Base-by-base conservation (phyloP, 2,329 filamentous ascomycete genomes). In the Metarhizium sp. region DNA sequence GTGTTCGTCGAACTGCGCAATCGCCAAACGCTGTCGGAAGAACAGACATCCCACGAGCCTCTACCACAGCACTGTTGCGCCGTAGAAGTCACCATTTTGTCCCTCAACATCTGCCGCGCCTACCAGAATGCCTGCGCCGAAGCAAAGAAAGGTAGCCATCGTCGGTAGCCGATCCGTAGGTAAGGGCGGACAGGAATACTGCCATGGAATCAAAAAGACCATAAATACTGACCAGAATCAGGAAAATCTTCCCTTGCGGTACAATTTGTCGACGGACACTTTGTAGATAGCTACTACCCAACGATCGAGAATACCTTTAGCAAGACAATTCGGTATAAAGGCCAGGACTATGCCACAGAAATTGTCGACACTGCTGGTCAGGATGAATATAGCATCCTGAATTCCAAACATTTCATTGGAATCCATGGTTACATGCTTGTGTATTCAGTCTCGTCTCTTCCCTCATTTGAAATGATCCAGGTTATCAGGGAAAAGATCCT, bases 251-350 rank as follows among this genome's bases (percentile, higher is more conserved):
- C 92, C 54, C 84, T 99, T 61, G 95, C 94, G 13, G 94, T 97
- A 50, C 92, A 92, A 69, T 97, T 94, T 68, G 92, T 96, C 68
- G 94, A 99, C 70, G 91, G 91, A 59, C 92, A 96, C 75, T 99
- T 99, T 69, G 92, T 99, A 67, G 94, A 99, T 73, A 95, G 89
- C 72, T 99, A 99, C 75, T 99, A 99, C 72, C 94, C 94, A 40
- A 99, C 94, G 45, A 97, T 99, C 67, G 94, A 99, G 73, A 99
- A 97, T 72, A 97, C 92, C 2, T 99, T 99, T 71, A 95, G 88
- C 78, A 95, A 95, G 72, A 86, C 91, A 63, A 96, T 99, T 71
- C 88, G 90, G 65, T 87, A 88, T 72, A 95, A 94, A 73, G 87
- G 88, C 52, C 90, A 96, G 72, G 94, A 97, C 62, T 99, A 86